Base-by-base conservation (phyloP, 768 basidiomycete genomes). In the Boletus tomentosulus region DNA sequence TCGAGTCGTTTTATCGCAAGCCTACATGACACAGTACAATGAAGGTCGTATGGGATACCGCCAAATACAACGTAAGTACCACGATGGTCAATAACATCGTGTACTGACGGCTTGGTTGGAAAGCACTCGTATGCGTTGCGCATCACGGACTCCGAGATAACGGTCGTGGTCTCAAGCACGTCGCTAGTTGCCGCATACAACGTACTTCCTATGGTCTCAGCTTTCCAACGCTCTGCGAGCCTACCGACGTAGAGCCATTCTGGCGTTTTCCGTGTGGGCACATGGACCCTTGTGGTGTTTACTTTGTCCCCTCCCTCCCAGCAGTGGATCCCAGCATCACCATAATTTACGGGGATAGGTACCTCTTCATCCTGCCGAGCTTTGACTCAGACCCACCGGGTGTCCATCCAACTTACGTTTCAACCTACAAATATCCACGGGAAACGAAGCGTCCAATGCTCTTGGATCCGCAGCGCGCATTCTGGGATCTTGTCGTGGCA, bases 341-440 rank as follows among this genome's bases (percentile, higher is more conserved):
- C 39, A 50, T 60, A 41, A 46, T 53, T n/a, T 55, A 58, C 19
- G n/a, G 44, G 25, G 41, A 50, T 25, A 49, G 54, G 13, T 55
- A 45, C 42, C 54, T 58, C n/a, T 48, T 58, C 37, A 28, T 60
- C 16, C 16, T 46, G 15, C 53, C 57, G 12, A 37, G 44, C 22
- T 58, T 58, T 30, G 57, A 58, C 31, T 27, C 47, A 3, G 57
- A 58, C 35, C 54, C 57, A n/a, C 42, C 22, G 3, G 48, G 37
- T 10, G 25, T 28, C 8, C 57, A 58, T 31, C 59, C 59, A n/a
- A 58, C 53, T 9, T 58, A 55, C 39, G 47, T 58, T 47, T 51
- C 47, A 16, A 60, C 57, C 9, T 56, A 53, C n/a, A 55, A 35
- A 5, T 51, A 35, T 25, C 54, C 54, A 16, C 47, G 46, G 12